Evolutionary conservation across 169 alveolate genomes (phyloP).

Genomic region (Perkinsus olseni): DNA sequence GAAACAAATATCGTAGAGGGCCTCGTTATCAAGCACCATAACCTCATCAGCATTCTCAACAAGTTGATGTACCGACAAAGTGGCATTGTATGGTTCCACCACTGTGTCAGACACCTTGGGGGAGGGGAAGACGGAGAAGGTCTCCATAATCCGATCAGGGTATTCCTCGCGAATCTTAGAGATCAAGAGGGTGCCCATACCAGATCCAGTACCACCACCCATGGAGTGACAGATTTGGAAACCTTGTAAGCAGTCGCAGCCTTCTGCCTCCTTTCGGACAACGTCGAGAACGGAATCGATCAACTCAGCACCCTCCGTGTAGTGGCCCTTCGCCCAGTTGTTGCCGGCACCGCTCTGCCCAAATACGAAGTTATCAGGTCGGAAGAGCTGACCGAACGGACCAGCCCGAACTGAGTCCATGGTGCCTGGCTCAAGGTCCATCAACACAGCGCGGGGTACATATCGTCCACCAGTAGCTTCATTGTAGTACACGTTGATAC

Average conservation of each 20-base stretch:
- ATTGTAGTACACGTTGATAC: constrained; percentile 85
- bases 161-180: constrained; percentile 90
- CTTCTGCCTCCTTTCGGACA: constrained; percentile 94
- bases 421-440: constrained; percentile 94
- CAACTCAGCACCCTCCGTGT: constrained; percentile 95
- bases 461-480: constrained; percentile 92
- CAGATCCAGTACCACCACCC: constrained; percentile 95
- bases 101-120: constrained; percentile 95
- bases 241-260: constrained; percentile 90
- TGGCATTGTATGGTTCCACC: constrained; percentile 95
- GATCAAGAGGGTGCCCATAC: constrained; percentile 90
- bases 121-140: constrained; percentile 95
- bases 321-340: constrained; percentile 95
- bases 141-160: constrained; percentile 95
- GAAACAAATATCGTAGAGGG: constrained; percentile 92
- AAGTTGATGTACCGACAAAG: constrained; percentile 84
- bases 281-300: constrained; percentile 93
- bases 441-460: constrained; percentile 89
- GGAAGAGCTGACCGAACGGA: constrained; percentile 88
- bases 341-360: constrained; percentile 96
- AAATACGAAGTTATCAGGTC: constrained; percentile 93
- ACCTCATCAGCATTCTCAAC: constrained; percentile 89
- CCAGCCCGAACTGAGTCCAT: constrained; percentile 96
- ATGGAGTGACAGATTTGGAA: constrained; percentile 88
- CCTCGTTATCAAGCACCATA: constrained; percentile 86